These are phyloP conservation scores for Vigna trinervia DNA, from an alignment of 306 rosid genomes.

Conservation along the genomic window DNA sequence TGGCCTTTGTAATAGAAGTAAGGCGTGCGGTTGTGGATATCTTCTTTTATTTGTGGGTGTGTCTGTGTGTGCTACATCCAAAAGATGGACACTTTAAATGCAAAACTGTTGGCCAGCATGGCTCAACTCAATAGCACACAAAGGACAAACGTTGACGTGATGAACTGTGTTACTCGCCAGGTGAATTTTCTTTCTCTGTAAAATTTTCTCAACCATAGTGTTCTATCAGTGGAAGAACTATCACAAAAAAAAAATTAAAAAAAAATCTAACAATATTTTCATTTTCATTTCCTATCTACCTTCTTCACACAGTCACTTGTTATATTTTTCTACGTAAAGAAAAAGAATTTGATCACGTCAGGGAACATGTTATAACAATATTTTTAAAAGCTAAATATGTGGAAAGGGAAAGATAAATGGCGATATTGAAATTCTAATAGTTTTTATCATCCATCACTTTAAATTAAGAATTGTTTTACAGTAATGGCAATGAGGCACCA, in stretches of 20 bases:
- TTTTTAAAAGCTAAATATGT: too few species aligned
- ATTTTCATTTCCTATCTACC: not conserved
- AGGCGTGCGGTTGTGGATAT: conserved; percentile 43
- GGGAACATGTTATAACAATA: too few species aligned
- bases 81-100: conserved; percentile 19
- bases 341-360: not conserved
- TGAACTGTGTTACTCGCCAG: conserved; percentile 24
- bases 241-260: too few species aligned
- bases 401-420: not conserved
- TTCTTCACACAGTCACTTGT: not conserved
- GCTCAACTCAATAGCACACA: conserved; percentile 9
- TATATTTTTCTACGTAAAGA: conserved; percentile 11
- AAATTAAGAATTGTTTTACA: not conserved
- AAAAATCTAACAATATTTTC: not conserved
- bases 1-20: conserved; percentile 36
- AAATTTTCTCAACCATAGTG: not conserved
- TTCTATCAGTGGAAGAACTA: too few species aligned
- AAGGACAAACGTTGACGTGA: conserved; percentile 41
- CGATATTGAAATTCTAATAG: not conserved
- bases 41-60: conserved; percentile 36
- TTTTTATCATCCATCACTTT: not conserved
- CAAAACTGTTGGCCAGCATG: conserved; percentile 37
- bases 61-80: conserved; percentile 48
- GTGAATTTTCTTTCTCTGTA: not conserved
- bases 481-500: conserved; percentile 9